These are phyloP conservation scores for Myxozyma monticola DNA, from an alignment of 805 yeast genomes.

Conservation along the genomic window DNA sequence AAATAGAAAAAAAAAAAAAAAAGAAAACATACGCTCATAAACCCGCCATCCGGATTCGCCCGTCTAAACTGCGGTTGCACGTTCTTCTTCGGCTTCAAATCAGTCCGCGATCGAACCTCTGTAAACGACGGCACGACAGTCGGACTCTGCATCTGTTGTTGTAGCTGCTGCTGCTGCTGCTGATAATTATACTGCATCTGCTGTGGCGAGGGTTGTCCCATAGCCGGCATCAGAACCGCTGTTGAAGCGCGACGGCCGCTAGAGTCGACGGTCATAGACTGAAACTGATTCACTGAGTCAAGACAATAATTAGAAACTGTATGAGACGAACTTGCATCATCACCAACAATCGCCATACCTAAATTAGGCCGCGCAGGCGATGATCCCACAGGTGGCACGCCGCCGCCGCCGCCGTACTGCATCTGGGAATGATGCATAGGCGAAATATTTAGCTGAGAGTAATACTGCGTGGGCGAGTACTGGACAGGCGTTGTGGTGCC, in stretches of 20 bases:
- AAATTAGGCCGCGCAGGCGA: slow-evolving; percentile 10
- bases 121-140: slow-evolving; percentile 20
- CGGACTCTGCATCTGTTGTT: neutral
- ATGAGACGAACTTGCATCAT: neutral
- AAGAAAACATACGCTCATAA: slow-evolving; percentile 26
- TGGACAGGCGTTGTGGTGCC: slow-evolving; percentile 24
- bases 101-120: slow-evolving; percentile 23
- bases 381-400: slow-evolving; percentile 2
- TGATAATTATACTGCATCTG: too few species aligned
- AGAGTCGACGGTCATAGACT: slow-evolving; percentile 21
- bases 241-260: slow-evolving; percentile 21
- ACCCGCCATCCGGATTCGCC: slow-evolving; percentile 35
- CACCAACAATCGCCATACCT: slow-evolving; percentile 18
- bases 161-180: slow-evolving; percentile 3
- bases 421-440: slow-evolving; percentile 9
- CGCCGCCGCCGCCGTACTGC: neutral
- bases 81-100: slow-evolving; percentile 27
- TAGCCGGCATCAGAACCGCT: slow-evolving; percentile 19
- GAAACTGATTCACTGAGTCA: slow-evolving; percentile 25
- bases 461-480: slow-evolving; percentile 13
- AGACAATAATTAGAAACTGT: slow-evolving; percentile 7
- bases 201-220: too few species aligned
- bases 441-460: slow-evolving; percentile 9
- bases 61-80: slow-evolving; percentile 31
- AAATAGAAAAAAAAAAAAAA: neutral